These are phyloP conservation scores for Zoysia matrella DNA, from an alignment of 202 grass and related monocot species.

Conservation along the genomic window DNA sequence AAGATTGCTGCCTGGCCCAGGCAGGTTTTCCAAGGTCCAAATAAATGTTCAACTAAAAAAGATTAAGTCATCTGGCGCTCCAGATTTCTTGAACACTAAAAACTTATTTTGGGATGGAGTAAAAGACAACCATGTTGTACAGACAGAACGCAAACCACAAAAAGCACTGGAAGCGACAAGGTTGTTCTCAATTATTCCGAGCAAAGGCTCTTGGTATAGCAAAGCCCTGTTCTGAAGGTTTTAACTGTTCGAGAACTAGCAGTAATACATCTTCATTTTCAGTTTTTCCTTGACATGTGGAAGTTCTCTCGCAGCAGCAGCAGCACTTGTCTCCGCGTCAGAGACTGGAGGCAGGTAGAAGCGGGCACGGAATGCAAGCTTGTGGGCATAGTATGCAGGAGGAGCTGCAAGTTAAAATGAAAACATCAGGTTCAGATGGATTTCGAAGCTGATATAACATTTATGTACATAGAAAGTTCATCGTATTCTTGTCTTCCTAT, in stretches of 20 bases:
- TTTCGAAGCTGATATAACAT: neutral
- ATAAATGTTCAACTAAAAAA: no score
- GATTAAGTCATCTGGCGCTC: no score
- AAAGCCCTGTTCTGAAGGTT: neutral
- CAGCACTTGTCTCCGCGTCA: neutral
- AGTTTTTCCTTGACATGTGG: constrained; percentile 52
- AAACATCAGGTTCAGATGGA: neutral
- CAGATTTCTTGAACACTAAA: no score
- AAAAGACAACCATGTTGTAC: no score
- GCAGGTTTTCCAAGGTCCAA: no score
- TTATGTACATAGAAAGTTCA: neutral
- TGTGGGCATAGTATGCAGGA: constrained; percentile 60
- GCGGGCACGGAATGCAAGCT: constrained; percentile 59
- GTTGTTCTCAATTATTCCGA: constrained; percentile 15
- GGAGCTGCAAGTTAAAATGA: constrained; percentile 33
- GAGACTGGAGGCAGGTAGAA: constrained; percentile 45
- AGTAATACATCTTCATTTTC: constrained; percentile 69
- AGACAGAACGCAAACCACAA: no score
- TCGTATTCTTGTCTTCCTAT: neutral
- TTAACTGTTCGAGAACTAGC: constrained; percentile 32
- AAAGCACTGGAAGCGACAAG: no score
- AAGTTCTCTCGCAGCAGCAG: constrained; percentile 23
- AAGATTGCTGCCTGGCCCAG: no score
- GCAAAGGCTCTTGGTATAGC: neutral
- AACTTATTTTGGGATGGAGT: no score